Conservation (phyloP, 164 flowering plant species). For the Annona cherimola region DNA sequence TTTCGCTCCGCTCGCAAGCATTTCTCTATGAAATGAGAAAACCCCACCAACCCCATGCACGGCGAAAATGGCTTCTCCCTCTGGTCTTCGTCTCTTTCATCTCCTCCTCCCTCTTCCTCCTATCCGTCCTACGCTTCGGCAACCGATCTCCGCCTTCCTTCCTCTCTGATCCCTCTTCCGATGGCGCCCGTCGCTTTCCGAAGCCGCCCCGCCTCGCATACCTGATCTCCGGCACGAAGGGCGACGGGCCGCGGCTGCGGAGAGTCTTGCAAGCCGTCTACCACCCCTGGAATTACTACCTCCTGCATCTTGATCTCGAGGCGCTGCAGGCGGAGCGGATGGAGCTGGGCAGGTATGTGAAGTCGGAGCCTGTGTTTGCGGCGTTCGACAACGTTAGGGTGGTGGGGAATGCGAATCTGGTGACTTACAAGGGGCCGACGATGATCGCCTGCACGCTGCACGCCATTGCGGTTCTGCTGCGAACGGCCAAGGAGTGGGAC, state of each 20-base stretch:
- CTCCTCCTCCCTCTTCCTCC: constrained; percentile 25
- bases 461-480: constrained; percentile 63
- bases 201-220: constrained; percentile 67
- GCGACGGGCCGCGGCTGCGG: constrained; percentile 44
- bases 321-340: constrained; percentile 58
- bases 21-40: neutral
- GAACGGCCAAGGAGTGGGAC: constrained; percentile 65
- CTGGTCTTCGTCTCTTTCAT: constrained; percentile 17
- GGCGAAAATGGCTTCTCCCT: constrained; percentile 37
- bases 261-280: constrained; percentile 66
- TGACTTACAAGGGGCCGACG: constrained; percentile 82
- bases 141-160: constrained; percentile 8
- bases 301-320: constrained; percentile 77
- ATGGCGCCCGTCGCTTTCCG: constrained; percentile 16
- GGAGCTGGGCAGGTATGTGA: constrained; percentile 58
- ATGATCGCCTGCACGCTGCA: constrained; percentile 67
- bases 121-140: constrained; percentile 10
- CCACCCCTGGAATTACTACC: constrained; percentile 77
- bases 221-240: constrained; percentile 75
- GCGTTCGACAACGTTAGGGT: constrained; percentile 64
- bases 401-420: constrained; percentile 63
- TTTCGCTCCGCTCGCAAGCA: neutral
- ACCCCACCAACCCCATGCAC: neutral
- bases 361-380: constrained; percentile 37
- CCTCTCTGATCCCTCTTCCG: neutral